Base-by-base conservation (phyloP, 2,329 filamentous ascomycete genomes). In the Xylariaceae sp. region DNA sequence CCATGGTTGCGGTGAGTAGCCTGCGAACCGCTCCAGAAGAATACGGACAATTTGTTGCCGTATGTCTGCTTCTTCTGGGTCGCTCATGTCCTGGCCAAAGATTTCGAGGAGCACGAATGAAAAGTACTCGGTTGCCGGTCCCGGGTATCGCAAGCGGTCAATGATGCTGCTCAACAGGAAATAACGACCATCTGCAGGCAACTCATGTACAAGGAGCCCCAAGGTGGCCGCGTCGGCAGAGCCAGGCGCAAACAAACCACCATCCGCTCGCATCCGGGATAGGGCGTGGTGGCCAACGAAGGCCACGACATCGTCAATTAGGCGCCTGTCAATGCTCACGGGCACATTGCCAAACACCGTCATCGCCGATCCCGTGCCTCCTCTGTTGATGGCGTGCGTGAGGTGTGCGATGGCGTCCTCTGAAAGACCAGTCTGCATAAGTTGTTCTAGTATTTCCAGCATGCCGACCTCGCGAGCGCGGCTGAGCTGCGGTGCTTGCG, bases 1-100 rank as follows among this genome's bases (percentile, higher is more conserved):
- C 90, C 90, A 96, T 13, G 93, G 90, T 57, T 96, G 90, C 33
- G 90, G 90, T 64, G 89, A 87, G 57, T 86, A 87, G 15, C 87
- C 83, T 39, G 93, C 76, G 29, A 95, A 68, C 31, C 92, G 78
- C 68, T 98, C 92, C 23, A 95, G 69, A 29, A 98, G 67, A 16
- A 95, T 79, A 29, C 90, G 78, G 33, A 87, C 86, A 38, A 98
- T 90, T 57, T 93, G 86, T 63, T 96, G 83, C 22, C 90, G 84
- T 30, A 95, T 80, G 42, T 88, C 83, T 1, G 72, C 72, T 50
- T 90, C 85, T 52, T 92, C 84, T 12, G 83, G 77, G 47, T 82
- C 80, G 55, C 61, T 71, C 52, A 72, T 66, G 63, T 92, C 84
- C 43, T 77, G 75, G 14, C 80, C 85, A 58, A 95, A 96, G 24